A percentile compares a stretch with the other conserved stretches of the same genome.
Evolutionary conservation across 2,329 filamentous ascomycete species (phyloP).

Genomic region (Penicillium sp.): DNA sequence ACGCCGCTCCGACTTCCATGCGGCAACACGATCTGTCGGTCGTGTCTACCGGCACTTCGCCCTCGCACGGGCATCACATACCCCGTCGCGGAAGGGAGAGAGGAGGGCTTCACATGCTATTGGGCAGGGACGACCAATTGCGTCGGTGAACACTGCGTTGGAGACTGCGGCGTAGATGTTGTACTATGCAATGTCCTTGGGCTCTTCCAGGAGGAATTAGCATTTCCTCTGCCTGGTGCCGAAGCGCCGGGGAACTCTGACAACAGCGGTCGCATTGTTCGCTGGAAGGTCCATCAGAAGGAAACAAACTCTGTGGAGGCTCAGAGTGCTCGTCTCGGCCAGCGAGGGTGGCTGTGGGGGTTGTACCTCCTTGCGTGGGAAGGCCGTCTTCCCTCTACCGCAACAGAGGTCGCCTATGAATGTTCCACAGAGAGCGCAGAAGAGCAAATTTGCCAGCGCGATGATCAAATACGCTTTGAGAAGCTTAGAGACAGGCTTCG

Average conservation of each 20-base stretch:
- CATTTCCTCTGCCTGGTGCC: slow-evolving; percentile 6
- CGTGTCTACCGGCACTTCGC: slow-evolving; percentile 70
- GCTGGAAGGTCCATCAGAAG: slow-evolving; percentile 24
- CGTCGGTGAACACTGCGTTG: slow-evolving; percentile 69
- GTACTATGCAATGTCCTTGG: slow-evolving; percentile 71
- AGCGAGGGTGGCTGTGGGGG: slow-evolving; percentile 52
- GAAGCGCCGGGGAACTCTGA: slow-evolving; percentile 10
- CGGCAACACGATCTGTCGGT: slow-evolving; percentile 73
- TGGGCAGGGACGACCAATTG: slow-evolving; percentile 55
- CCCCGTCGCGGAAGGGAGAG: slow-evolving; percentile 66
- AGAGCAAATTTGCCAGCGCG: slow-evolving; percentile 1
- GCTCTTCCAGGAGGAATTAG: slow-evolving; percentile 49
- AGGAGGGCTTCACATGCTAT: slow-evolving; percentile 73
- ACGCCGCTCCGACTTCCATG: slow-evolving; percentile 78
- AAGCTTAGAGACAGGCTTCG: slow-evolving; percentile 63
- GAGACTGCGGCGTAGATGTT: slow-evolving; percentile 77
- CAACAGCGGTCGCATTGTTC: slow-evolving; percentile 38
- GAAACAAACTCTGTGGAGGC: slow-evolving; percentile 6
- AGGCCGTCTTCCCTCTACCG: slow-evolving; percentile 59
- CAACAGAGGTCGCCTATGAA: slow-evolving; percentile 56
- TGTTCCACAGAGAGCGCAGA: slow-evolving; percentile 24
- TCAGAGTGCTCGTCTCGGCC: slow-evolving; percentile 10
- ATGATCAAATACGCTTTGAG: slow-evolving; percentile 43
- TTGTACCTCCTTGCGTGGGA: slow-evolving; percentile 66
- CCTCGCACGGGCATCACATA: slow-evolving; percentile 73